phyloP scores from a whole-genome alignment of 169 alveolate genomes.

The Sarcocystis neurona region DNA sequence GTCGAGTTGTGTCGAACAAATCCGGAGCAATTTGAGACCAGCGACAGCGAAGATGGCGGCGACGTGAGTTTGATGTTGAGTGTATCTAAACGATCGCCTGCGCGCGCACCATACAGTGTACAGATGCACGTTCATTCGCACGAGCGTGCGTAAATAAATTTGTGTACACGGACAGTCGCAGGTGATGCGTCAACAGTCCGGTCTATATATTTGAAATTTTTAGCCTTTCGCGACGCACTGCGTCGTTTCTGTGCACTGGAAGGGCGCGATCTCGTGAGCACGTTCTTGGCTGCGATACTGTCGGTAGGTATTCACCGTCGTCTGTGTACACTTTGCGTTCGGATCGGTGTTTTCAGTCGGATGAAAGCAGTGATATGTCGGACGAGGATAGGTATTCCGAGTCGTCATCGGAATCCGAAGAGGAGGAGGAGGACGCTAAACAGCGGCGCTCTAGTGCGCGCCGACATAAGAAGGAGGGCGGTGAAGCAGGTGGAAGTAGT shows the following conservation, averaged over 20 bases:
- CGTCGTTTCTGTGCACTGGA: too few relatives aligned
- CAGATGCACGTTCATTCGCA: too few relatives aligned
- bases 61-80: too few relatives aligned
- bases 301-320: too few relatives aligned
- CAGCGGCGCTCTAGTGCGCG: background rate
- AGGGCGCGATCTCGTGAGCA: too few relatives aligned
- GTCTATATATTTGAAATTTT: too few relatives aligned
- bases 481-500: background rate
- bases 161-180: too few relatives aligned
- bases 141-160: too few relatives aligned
- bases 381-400: background rate
- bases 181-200: too few relatives aligned
- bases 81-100: background rate
- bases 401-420: slow-evolving; percentile 4
- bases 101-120: background rate
- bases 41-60: slow-evolving; percentile 63
- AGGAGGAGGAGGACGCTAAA: background rate
- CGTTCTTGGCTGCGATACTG: too few relatives aligned
- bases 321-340: background rate
- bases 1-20: slow-evolving; percentile 58
- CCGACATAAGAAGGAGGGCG: slow-evolving; percentile 44
- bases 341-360: slow-evolving; percentile 18
- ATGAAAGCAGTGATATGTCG: slow-evolving; percentile 44
- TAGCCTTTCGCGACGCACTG: too few relatives aligned
- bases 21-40: slow-evolving; percentile 61